Evolutionary conservation across 2,329 filamentous ascomycete species (phyloP), one percentile per base, ranked within the genome.

Genomic region (Penicillium sp.): DNA sequence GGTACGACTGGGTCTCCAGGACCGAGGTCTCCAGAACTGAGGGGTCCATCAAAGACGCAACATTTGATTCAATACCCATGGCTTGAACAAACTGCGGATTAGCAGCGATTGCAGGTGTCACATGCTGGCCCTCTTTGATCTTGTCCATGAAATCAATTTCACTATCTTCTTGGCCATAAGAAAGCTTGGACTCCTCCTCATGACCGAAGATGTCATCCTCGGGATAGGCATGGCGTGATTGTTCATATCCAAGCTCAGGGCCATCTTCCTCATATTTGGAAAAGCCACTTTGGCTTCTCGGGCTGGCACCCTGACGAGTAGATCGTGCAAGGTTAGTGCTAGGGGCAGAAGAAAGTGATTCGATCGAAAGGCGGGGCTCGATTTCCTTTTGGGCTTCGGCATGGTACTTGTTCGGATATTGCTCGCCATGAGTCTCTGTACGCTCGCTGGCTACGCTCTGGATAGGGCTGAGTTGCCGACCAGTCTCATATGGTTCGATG

Each of bases 361-460:
- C 79, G 44, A 88, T 81, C 0, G 89, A 91, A 44, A 77, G 68
- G 27, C 69, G 66, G 37, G 70, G 71, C 47, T 76, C 70, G 54
- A 71, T 61, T 29, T 82, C 84, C 1, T 84, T 80, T 1, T 89
- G 89, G 1, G 87, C 86, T 27, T 87, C 77, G 3, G 41, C 10
- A 1, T 51, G 29, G 16, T 53, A 44, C 27, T 59, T 54, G 26
- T 57, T 52, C 16, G 56, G 43, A 29, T 60, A 58, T 13, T 60
- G 48, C 10, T 44, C 55, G 22, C 26, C 11, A 66, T 81, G 87
- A 52, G 86, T 86, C 47, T 86, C 85, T 66, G 92, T 87, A 4
- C 86, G 88, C 67, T 92, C 93, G 60, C 93, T 95, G 11, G 91
- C 93, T 16, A 96, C 90, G 67, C 93, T 97, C 64, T 95, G 93